Percentiles rank a stretch among this genome's conserved stretches.
Conservation (phyloP, 2,329 filamentous ascomycete species). For the Botryosphaeria dothidea region DNA sequence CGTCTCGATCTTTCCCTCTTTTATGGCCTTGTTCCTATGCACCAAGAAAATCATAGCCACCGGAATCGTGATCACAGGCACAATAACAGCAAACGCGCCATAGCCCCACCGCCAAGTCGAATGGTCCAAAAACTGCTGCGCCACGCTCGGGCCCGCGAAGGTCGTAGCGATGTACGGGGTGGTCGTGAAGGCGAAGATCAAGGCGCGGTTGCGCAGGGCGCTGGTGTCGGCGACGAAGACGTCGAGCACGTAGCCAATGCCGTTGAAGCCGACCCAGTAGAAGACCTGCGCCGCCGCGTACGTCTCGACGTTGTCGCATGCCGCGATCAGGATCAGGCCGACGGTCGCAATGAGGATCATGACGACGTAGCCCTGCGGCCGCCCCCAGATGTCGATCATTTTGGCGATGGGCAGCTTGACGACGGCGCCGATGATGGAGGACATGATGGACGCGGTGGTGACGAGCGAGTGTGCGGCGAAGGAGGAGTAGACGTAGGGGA, state of each 20-base stretch:
- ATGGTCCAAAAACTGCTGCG: conserved; percentile 54
- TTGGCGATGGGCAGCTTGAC: conserved; percentile 67
- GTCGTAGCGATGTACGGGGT: conserved; percentile 68
- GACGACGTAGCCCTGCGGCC: conserved; percentile 62
- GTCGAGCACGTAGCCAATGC: conserved; percentile 62
- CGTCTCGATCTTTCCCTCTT: not conserved
- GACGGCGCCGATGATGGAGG: conserved; percentile 59
- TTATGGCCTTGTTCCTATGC: not conserved
- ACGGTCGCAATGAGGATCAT: conserved; percentile 54
- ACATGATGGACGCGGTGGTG: conserved; percentile 55
- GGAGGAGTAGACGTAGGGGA: conserved; percentile 50
- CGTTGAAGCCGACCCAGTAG: conserved; percentile 62
- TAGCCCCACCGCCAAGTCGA: conserved; percentile 69
- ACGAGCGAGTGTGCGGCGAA: conserved; percentile 57
- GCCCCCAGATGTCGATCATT: conserved; percentile 67
- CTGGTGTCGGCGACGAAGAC: conserved; percentile 71
- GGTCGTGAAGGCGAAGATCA: conserved; percentile 63
- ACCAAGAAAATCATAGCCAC: conserved; percentile 25
- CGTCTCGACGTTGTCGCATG: conserved; percentile 59
- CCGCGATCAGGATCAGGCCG: conserved; percentile 59
- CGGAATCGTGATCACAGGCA: conserved; percentile 61
- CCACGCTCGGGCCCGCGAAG: conserved; percentile 62
- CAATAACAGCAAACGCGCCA: conserved; percentile 66
- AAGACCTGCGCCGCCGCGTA: conserved; percentile 66
- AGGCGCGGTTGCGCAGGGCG: conserved; percentile 63